Percentiles rank a stretch among this genome's conserved stretches.
Conservation (phyloP, 1,284 basidiomycete species). For the Stereum hirsutum region DNA sequence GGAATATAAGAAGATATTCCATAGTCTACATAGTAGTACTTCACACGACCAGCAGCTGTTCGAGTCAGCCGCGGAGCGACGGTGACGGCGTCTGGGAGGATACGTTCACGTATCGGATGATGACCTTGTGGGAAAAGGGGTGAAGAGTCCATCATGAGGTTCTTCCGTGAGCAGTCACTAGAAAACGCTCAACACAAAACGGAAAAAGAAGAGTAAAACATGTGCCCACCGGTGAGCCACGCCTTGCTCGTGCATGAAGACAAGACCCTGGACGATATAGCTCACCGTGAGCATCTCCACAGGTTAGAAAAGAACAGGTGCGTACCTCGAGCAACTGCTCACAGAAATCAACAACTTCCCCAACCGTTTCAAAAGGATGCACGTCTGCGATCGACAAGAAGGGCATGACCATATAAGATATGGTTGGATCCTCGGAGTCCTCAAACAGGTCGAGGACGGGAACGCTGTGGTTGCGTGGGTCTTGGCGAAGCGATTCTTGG, state of each 20-base stretch:
- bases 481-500: conserved; percentile 6
- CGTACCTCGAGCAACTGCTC: conserved; percentile 19
- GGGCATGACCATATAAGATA: conserved; percentile 21
- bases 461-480: conserved; percentile 22
- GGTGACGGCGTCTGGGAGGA: conserved; percentile 6
- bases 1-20: conserved; percentile 11
- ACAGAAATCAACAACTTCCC: conserved; percentile 18
- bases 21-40: conserved; percentile 17
- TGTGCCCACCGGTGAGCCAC: conserved; percentile 16
- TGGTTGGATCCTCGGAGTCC: conserved; percentile 9
- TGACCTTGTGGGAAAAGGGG: conserved; percentile 16
- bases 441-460: conserved; percentile 21
- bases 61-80: conserved; percentile 5
- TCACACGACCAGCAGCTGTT: conserved; percentile 4
- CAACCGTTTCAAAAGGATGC: conserved; percentile 14
- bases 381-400: conserved; percentile 15
- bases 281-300: neutral
- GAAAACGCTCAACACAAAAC: neutral
- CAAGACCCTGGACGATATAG: conserved; percentile 12
- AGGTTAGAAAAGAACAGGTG: neutral
- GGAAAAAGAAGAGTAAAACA: too few relatives aligned
- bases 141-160: conserved; percentile 20
- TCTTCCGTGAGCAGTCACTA: conserved; percentile 15
- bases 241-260: conserved; percentile 14
- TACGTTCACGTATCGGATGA: conserved; percentile 11